Evolutionary conservation across 2,329 filamentous ascomycete genomes (phyloP).

Genomic region (Exophiala sp.): DNA sequence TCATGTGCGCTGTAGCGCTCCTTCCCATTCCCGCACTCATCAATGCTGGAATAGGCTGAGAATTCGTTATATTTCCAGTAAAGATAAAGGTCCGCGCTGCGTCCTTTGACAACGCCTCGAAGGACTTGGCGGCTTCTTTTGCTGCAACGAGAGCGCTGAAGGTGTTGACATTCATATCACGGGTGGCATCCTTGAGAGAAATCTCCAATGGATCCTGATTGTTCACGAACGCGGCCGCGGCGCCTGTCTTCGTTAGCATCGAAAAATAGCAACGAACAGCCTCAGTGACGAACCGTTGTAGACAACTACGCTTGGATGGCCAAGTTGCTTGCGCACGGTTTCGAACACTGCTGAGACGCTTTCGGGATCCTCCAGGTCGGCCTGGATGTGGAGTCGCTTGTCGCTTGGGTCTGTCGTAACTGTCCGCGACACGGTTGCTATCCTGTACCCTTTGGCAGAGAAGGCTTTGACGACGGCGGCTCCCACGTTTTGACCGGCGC

Average conservation of each 20-base stretch:
- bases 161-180: conserved; percentile 38
- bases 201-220: conserved; percentile 33
- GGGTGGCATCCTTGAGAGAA: conserved; percentile 25
- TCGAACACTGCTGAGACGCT: conserved; percentile 37
- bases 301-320: conserved; percentile 29
- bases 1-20: conserved; percentile 36
- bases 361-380: conserved; percentile 35
- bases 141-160: conserved; percentile 39
- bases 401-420: conserved; percentile 1
- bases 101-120: conserved; percentile 32
- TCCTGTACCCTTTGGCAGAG: conserved; percentile 22
- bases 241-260: conserved; percentile 5
- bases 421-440: conserved; percentile 3
- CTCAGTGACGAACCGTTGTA: conserved; percentile 30
- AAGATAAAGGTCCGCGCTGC: conserved; percentile 39
- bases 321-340: conserved; percentile 35
- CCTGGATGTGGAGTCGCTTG: conserved; percentile 30
- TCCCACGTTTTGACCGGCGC: conserved; percentile 16
- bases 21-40: conserved; percentile 42
- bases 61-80: conserved; percentile 44
- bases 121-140: conserved; percentile 36
- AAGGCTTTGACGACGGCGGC: conserved; percentile 5
- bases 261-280: neutral
- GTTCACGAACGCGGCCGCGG: neutral
- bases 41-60: conserved; percentile 28